A percentile compares a stretch with the other conserved stretches of the same genome.
phyloP scores from a whole-genome alignment of 1,284 basidiomycete genomes.

The Ganoderma lucidum region DNA sequence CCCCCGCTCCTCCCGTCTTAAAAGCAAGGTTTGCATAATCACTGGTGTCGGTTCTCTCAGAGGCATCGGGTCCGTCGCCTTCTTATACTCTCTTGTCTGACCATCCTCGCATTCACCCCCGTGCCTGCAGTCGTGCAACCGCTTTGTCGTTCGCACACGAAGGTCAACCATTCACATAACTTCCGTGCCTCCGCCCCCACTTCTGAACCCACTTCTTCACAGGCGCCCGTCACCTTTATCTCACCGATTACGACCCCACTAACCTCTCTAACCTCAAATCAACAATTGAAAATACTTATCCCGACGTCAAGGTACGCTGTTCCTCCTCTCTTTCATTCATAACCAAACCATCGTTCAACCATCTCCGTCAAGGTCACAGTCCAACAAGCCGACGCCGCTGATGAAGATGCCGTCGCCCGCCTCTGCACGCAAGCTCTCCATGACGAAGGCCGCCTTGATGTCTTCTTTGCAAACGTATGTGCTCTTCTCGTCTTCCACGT shows the following conservation, averaged over 20 bases:
- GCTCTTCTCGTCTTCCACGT: conserved; percentile 16
- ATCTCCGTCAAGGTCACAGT: conserved; percentile 64
- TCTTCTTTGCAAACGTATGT: conserved; percentile 93
- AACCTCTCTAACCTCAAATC: conserved; percentile 79
- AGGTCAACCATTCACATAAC: conserved; percentile 53
- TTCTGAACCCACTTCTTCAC: background rate
- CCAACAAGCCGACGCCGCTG: conserved; percentile 84
- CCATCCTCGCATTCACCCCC: conserved; percentile 11
- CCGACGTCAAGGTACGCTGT: conserved; percentile 78
- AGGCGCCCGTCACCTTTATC: conserved; percentile 88
- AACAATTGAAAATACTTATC: conserved; percentile 73
- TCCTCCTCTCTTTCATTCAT: background rate
- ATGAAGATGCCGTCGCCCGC: conserved; percentile 73
- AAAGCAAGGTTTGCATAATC: conserved; percentile 88
- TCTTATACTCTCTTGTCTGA: conserved; percentile 13
- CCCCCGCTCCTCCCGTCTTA: conserved; percentile 66
- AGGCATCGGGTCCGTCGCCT: conserved; percentile 77
- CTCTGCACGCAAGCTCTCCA: conserved; percentile 77
- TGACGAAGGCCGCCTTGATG: conserved; percentile 88
- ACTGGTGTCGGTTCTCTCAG: conserved; percentile 87
- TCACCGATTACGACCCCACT: conserved; percentile 79
- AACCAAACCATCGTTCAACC: background rate
- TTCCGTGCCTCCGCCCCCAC: conserved; percentile 15
- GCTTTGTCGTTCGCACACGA: conserved; percentile 83
- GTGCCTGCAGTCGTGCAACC: conserved; percentile 68